phyloP scores from a whole-genome alignment of 768 basidiomycete genomes.

The Mycena vulgaris region DNA sequence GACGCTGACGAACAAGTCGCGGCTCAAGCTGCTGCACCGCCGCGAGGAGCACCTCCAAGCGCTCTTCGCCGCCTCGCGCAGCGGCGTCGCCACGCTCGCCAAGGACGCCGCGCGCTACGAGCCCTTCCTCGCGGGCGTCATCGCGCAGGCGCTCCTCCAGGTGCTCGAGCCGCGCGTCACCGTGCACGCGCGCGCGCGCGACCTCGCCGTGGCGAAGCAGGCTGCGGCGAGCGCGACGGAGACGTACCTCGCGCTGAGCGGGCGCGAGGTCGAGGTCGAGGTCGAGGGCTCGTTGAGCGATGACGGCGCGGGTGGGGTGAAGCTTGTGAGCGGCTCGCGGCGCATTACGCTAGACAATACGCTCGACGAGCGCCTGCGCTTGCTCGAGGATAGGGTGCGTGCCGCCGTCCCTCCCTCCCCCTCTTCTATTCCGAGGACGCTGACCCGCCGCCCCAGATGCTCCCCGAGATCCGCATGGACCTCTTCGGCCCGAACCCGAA shows the following conservation, averaged over 20 bases:
- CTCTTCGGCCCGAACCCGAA: constrained; percentile 93
- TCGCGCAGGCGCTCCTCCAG: constrained; percentile 89
- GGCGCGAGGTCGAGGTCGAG: constrained; percentile 69
- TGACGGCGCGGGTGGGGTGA: constrained; percentile 88
- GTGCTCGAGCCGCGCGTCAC: constrained; percentile 83
- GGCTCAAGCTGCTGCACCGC: constrained; percentile 89
- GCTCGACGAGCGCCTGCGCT: constrained; percentile 88
- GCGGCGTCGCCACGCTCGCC: constrained; percentile 72
- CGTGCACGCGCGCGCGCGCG: constrained; percentile 78
- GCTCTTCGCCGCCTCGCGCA: constrained; percentile 83
- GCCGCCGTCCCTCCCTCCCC: not conserved
- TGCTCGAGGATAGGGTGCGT: constrained; percentile 91
- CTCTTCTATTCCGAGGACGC: not conserved
- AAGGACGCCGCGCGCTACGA: constrained; percentile 79
- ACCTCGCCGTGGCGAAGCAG: constrained; percentile 70
- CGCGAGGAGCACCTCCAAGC: constrained; percentile 94
- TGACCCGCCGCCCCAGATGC: constrained; percentile 84
- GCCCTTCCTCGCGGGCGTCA: constrained; percentile 86
- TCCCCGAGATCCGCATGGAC: constrained; percentile 92
- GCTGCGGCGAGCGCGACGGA: constrained; percentile 77
- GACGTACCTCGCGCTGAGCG: constrained; percentile 85
- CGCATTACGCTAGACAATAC: constrained; percentile 96
- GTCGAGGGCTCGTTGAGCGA: constrained; percentile 76
- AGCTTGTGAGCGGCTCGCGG: constrained; percentile 77
- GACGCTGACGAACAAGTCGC: constrained; percentile 96